Percentiles rank a stretch among this genome's conserved stretches.
phyloP scores from a whole-genome alignment of 179 eudicot genomes.

The Spergularia azorica region DNA sequence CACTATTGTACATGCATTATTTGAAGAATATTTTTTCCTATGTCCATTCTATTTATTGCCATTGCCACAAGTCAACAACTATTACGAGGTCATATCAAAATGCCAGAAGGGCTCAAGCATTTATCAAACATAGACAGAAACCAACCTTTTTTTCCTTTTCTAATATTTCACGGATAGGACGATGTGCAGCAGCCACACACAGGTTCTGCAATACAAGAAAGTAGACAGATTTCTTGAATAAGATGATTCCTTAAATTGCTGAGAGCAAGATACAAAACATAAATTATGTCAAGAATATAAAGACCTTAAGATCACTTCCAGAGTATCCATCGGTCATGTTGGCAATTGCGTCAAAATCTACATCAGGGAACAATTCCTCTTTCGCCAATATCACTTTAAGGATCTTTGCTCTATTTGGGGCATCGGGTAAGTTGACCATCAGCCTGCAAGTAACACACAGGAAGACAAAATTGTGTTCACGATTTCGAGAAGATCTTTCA shows the following conservation, averaged over 20 bases:
- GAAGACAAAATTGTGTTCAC: no score
- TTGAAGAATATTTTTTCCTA: no score
- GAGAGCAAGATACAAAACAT: constrained; percentile 15
- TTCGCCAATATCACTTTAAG: constrained; percentile 77
- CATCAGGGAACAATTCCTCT: constrained; percentile 74
- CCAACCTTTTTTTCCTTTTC: constrained; percentile 85
- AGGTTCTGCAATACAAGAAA: constrained; percentile 60
- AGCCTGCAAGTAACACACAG: constrained; percentile 46
- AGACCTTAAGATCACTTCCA: constrained; percentile 70
- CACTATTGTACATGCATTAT: no score
- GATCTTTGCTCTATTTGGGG: constrained; percentile 74
- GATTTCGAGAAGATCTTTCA: neutral
- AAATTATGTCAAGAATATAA: neutral
- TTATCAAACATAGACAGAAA: neutral
- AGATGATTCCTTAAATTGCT: neutral
- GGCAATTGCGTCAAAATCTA: constrained; percentile 78
- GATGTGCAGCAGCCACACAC: constrained; percentile 91
- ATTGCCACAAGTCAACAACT: neutral
- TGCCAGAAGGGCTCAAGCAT: neutral
- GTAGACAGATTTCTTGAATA: neutral
- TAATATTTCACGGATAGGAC: constrained; percentile 90
- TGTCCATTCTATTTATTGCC: neutral
- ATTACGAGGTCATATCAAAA: neutral
- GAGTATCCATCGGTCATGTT: constrained; percentile 90
- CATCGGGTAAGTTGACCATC: constrained; percentile 94